Base-by-base conservation (phyloP, 768 basidiomycete genomes). In the Pleurotus sapidus region DNA sequence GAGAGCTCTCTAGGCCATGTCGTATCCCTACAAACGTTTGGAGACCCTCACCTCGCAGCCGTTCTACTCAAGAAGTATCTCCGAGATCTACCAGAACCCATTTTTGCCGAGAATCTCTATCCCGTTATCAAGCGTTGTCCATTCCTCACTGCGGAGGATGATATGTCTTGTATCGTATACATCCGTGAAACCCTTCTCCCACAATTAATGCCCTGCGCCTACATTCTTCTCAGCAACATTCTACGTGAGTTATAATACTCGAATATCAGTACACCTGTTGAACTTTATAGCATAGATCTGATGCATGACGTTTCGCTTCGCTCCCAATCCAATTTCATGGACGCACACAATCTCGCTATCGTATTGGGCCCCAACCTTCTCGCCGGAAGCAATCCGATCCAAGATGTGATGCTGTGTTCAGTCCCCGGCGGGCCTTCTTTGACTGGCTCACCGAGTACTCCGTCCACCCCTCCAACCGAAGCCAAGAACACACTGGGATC, bases 51-150 rank as follows among this genome's bases (percentile, higher is more conserved):
- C 68, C 78, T 95, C 1, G 89, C 91, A 3, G 91, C 93, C 7
- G 93, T 94, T 1, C 76, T 95, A 37, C 72, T 95, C 55, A 94
- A 95, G 75, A 93, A 91, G 67, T 93, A 89, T 66, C 72, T 95
- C 23, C 82, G 90, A 38, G 90, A 93, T 68, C 74, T 95, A 1
- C 90, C 91, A 1, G 79, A 83, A 50, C 88, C 93, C 3, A 71
- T 91, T n/a, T 90, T 95, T 61, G 82, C 87, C 0, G 90, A 91
- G 69, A 68, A 65, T 4, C 68, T 87, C 12, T 94, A 93, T 68
- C 77, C 83, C 5, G 54, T 76, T 37, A 83, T 94, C 40, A 80
- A 78, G 38, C 78, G 79, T 57, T 95, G 93, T 71, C 93, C 93
- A 5, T 58, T 68, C 18, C 74, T 83, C 23, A 77, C 79, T 7